Evolutionary conservation across 768 basidiomycete species (phyloP).

Genomic region (Psilocybe tampanensis): DNA sequence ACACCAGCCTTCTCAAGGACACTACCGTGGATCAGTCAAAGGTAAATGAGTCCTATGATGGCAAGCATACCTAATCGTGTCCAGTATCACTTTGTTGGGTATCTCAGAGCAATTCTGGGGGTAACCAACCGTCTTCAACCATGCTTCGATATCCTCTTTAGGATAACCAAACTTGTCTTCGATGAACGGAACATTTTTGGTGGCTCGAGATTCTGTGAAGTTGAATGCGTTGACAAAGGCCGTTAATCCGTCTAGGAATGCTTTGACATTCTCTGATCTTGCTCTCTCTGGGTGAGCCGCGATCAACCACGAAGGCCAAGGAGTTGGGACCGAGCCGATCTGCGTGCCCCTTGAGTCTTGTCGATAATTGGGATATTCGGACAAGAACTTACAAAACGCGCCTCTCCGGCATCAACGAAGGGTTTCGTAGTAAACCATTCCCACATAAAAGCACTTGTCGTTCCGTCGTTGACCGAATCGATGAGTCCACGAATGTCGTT

Average conservation of each 20-base stretch:
- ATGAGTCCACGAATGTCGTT: conserved; percentile 82
- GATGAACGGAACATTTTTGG: conserved; percentile 74
- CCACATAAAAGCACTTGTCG: conserved; percentile 93
- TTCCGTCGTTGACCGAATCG: conserved; percentile 84
- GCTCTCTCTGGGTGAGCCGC: conserved; percentile 80
- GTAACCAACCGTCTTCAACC: conserved; percentile 82
- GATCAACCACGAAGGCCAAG: conserved; percentile 97
- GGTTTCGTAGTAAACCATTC: conserved; percentile 86
- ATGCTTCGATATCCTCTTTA: conserved; percentile 80
- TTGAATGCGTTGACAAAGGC: conserved; percentile 69
- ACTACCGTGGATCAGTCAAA: conserved; percentile 37
- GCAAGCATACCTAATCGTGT: conserved; percentile 66
- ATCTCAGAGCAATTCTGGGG: conserved; percentile 67
- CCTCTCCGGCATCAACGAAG: conserved; percentile 76
- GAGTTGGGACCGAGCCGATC: conserved; percentile 88
- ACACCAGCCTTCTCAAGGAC: conserved; percentile 79
- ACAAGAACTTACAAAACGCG: conserved; percentile 69
- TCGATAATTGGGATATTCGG: background rate
- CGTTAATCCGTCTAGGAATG: conserved; percentile 69
- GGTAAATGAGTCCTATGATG: background rate
- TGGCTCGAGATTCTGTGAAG: conserved; percentile 54
- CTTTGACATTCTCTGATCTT: conserved; percentile 43
- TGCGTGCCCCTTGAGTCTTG: conserved; percentile 25
- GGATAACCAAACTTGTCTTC: conserved; percentile 78
- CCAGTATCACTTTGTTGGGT: conserved; percentile 60